Base-by-base conservation (phyloP, 2,329 filamentous ascomycete genomes). In the Alternaria gansuensis region DNA sequence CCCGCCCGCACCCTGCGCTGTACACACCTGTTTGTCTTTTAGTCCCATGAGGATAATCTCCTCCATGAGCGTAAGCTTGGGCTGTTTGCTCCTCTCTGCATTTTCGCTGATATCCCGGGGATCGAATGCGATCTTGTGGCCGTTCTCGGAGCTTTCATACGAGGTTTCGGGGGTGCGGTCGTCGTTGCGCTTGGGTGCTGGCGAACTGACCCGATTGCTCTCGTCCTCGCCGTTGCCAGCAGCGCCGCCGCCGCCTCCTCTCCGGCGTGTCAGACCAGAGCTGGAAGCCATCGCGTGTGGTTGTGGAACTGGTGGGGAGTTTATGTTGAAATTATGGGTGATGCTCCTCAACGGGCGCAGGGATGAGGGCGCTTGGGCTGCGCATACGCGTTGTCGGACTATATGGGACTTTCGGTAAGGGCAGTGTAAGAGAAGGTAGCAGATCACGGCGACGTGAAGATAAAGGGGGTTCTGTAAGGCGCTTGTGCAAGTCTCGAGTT, bases 31-130 rank as follows among this genome's bases (percentile, higher is more conserved):
- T 83, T 98, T 99, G 81, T 99, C 95, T 82, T 99, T 99, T 73
- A 99, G 82, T 10, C 95, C 95, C 80, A 99, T 87, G 72, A 99
- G 84, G 75, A 99, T 84, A 54, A 99, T 90, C 82, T 99, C 95
- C 82, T 99, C 95, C 95, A 99, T 99, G 77, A 99, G 83, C 37
- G 95, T 99, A 77, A 99, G 83, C 84, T 98, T 99, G 46, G 95
- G 95, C 83, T 98, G 94, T 83, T 97, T 98, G 85, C 87, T 95
- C 77, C 95, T 85, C 84, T 99, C 95, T 69, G 90, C 92, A 80
- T 88, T 97, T 84, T 99, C 95, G 82, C 90, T 96, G 74, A 99
- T 96, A 80, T 99, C 95, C 79, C 94, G 87, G 59, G 95, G 95
- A 79, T 99, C 95, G 78, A 92, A 99, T 58, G 93, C 95, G 79